phyloP scores from a whole-genome alignment of 225 moss, liverwort and hornwort species.

The Sphagnum contortum region DNA sequence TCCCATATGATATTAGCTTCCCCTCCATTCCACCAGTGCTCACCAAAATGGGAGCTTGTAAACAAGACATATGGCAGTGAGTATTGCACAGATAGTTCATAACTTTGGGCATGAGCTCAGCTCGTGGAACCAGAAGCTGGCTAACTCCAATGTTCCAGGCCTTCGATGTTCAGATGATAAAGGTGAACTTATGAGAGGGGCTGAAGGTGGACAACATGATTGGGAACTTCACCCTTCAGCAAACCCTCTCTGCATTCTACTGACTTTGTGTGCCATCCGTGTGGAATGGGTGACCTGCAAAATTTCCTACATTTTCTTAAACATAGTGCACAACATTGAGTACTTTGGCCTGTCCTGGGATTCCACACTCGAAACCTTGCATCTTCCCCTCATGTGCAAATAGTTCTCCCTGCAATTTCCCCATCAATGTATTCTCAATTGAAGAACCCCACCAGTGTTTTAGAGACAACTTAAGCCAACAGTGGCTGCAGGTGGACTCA shows the following conservation, averaged over 20 bases:
- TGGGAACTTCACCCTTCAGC: slow-evolving; percentile 51
- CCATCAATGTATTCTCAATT: neutral
- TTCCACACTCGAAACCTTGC: slow-evolving; percentile 85
- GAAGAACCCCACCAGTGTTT: no score
- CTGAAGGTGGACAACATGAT: no score
- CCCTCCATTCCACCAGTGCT: slow-evolving; percentile 88
- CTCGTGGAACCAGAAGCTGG: no score
- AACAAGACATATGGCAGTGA: no score
- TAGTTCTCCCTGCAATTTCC: slow-evolving; percentile 49
- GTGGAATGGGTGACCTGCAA: slow-evolving; percentile 84
- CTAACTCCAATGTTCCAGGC: no score
- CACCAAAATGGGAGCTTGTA: slow-evolving; percentile 54
- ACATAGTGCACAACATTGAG: slow-evolving; percentile 36
- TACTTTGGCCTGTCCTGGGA: slow-evolving; percentile 70
- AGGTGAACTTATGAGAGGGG: no score
- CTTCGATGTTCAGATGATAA: no score
- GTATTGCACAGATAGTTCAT: no score
- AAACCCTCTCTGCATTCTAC: slow-evolving; percentile 73
- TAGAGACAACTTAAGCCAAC: no score
- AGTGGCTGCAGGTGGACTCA: no score
- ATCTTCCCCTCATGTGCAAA: slow-evolving; percentile 81
- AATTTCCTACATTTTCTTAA: neutral
- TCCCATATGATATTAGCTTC: slow-evolving; percentile 89
- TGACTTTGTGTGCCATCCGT: slow-evolving; percentile 68
- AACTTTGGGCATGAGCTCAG: no score